Conservation (phyloP, 2,329 filamentous ascomycete genomes). For the Phyllosticta citrichinensis region DNA sequence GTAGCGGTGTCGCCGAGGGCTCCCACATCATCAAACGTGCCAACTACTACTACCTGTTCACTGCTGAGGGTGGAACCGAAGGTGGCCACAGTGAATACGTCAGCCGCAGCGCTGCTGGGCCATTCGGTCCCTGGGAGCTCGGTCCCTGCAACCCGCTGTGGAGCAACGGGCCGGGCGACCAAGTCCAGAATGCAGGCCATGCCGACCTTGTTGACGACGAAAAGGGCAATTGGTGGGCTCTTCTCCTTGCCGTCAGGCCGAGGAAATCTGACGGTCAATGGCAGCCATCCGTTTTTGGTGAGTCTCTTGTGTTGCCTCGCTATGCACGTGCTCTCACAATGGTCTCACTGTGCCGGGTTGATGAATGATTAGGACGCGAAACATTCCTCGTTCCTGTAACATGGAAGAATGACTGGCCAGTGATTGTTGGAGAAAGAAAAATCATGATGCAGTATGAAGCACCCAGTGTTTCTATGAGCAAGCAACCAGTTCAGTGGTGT, state of each 20-base stretch:
- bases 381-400: constrained; percentile 41
- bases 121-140: constrained; percentile 49
- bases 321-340: not conserved
- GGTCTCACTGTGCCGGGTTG: not conserved
- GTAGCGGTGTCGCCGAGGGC: constrained; percentile 36
- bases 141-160: constrained; percentile 34
- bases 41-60: constrained; percentile 27
- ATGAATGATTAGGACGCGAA: constrained; percentile 32
- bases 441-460: constrained; percentile 26
- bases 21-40: constrained; percentile 28
- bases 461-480: not conserved
- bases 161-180: constrained; percentile 25
- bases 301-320: not conserved
- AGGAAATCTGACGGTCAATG: constrained; percentile 18
- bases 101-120: constrained; percentile 33
- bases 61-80: constrained; percentile 41
- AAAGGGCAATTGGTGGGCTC: constrained; percentile 39
- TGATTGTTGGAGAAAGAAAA: constrained; percentile 39
- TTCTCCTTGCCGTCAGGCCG: constrained; percentile 38
- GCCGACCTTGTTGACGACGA: constrained; percentile 39
- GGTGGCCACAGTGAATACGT: constrained; percentile 45
- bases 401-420: constrained; percentile 44
- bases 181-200: constrained; percentile 43
- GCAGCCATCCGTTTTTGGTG: constrained; percentile 36
- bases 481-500: constrained; percentile 20